A percentile compares a stretch with the other conserved stretches of the same genome.
These are phyloP conservation scores for Cystobasidium tubakii DNA, from an alignment of 768 basidiomycete genomes.

Conservation along the genomic window DNA sequence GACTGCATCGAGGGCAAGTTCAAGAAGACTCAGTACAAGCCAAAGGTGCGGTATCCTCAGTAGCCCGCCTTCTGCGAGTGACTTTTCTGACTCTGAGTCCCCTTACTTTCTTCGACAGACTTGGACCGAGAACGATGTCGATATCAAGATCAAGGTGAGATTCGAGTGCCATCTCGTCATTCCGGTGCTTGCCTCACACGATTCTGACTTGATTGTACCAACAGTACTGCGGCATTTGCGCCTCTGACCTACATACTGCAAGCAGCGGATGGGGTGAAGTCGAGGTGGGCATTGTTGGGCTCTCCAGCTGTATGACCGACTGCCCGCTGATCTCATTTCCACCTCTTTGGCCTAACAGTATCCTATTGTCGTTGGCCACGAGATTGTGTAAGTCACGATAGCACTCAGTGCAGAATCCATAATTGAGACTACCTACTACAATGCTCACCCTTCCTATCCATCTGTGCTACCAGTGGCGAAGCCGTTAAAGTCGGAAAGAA, in stretches of 20 bases:
- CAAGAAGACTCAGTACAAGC: constrained; percentile 29
- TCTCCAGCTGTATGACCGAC: constrained; percentile 38
- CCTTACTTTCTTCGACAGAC: constrained; percentile 9
- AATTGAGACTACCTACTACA: no score
- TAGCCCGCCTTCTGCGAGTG: no score
- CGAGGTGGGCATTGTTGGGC: constrained; percentile 39
- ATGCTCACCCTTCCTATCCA: background rate
- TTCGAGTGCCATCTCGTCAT: background rate
- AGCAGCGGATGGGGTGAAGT: constrained; percentile 28
- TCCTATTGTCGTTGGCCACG: constrained; percentile 40
- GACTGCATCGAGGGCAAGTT: constrained; percentile 35
- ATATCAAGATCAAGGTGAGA: constrained; percentile 36
- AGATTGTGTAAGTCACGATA: constrained; percentile 39
- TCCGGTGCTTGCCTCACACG: no score
- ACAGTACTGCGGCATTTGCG: constrained; percentile 33
- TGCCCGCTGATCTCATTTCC: background rate
- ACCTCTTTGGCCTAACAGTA: background rate
- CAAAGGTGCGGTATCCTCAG: constrained; percentile 18
- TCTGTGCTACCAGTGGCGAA: background rate
- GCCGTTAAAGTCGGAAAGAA: constrained; percentile 48
- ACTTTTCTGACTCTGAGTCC: no score
- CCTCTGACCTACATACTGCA: constrained; percentile 37
- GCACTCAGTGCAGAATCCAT: background rate
- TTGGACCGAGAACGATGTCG: constrained; percentile 35
- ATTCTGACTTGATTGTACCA: background rate